Conservation (phyloP, 2,329 filamentous ascomycete genomes). For the Coleophoma cylindrospora region DNA sequence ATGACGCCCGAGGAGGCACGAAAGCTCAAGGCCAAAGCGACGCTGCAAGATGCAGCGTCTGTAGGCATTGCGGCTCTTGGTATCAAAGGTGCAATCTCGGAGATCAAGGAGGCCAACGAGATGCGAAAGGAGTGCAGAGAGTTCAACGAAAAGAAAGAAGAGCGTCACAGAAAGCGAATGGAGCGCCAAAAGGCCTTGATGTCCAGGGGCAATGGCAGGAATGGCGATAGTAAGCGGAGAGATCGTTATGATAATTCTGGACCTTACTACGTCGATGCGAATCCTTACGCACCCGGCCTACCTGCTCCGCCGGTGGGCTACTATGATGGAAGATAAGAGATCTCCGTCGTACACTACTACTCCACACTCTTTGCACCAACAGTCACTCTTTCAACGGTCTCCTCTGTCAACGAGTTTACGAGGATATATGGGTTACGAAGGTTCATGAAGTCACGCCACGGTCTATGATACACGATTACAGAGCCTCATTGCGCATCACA, state of each 20-base stretch:
- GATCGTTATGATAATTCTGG: conserved; percentile 27
- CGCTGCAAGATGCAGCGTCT: conserved; percentile 59
- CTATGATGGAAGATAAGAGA: conserved; percentile 10
- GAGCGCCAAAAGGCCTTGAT: conserved; percentile 35
- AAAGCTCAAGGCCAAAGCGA: conserved; percentile 57
- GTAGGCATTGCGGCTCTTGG: conserved; percentile 63
- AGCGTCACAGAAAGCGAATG: conserved; percentile 37
- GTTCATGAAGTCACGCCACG: not conserved
- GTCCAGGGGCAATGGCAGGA: conserved; percentile 17
- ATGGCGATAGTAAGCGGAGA: conserved; percentile 10
- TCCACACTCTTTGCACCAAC: not conserved
- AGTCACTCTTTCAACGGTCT: not conserved
- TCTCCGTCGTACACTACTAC: not conserved
- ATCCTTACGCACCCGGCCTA: conserved; percentile 34
- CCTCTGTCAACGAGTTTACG: not conserved
- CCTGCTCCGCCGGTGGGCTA: conserved; percentile 27
- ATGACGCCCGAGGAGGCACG: conserved; percentile 58
- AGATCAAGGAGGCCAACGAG: conserved; percentile 65
- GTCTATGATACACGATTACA: not conserved
- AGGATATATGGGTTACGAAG: not conserved
- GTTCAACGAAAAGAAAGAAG: conserved; percentile 43
- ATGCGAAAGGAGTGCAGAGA: conserved; percentile 51
- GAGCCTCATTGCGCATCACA: not conserved
- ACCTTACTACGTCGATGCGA: conserved; percentile 36
- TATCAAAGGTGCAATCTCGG: conserved; percentile 57